A percentile compares a stretch with the other conserved stretches of the same genome.
phyloP scores from a whole-genome alignment of 2,329 filamentous ascomycete species.

The Penicillium glabrum region DNA sequence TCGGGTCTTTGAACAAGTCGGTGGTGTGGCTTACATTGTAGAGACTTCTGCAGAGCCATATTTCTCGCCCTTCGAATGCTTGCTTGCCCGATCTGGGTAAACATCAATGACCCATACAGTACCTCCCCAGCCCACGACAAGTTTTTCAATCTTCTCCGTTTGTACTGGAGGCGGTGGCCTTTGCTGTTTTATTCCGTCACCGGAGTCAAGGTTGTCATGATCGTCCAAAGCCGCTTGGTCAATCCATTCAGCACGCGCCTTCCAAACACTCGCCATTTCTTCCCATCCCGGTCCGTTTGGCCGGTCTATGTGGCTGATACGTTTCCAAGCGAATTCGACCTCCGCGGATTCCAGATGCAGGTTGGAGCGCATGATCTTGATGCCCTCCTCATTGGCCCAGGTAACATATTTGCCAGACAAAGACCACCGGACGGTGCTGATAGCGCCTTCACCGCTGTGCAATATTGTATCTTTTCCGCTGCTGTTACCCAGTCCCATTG shows the following conservation, averaged over 20 bases:
- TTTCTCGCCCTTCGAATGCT: constrained; percentile 66
- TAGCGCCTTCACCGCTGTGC: constrained; percentile 88
- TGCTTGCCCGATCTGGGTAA: constrained; percentile 70
- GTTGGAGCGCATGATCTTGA: constrained; percentile 95
- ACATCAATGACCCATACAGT: constrained; percentile 96
- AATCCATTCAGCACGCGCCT: constrained; percentile 88
- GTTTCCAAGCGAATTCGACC: constrained; percentile 85
- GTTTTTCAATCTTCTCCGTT: constrained; percentile 60
- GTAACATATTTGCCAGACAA: constrained; percentile 86
- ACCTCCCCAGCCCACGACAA: constrained; percentile 93
- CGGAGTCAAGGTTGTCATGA: constrained; percentile 57
- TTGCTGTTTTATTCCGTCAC: constrained; percentile 24
- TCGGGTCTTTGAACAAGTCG: constrained; percentile 1
- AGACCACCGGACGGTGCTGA: constrained; percentile 93
- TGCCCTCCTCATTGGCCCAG: constrained; percentile 95
- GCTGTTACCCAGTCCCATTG: constrained; percentile 75
- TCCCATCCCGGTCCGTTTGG: constrained; percentile 88
- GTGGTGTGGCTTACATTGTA: constrained; percentile 70
- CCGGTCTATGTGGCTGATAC: constrained; percentile 87
- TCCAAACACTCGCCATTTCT: constrained; percentile 96
- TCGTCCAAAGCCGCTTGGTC: constrained; percentile 77
- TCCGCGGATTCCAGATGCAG: constrained; percentile 74
- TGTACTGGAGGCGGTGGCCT: constrained; percentile 49
- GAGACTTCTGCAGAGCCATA: constrained; percentile 84
- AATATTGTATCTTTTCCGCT: constrained; percentile 82